Evolutionary conservation across 2,329 filamentous ascomycete genomes (phyloP), one percentile per base, ranked within the genome.

Genomic region (Penicillium sp.): DNA sequence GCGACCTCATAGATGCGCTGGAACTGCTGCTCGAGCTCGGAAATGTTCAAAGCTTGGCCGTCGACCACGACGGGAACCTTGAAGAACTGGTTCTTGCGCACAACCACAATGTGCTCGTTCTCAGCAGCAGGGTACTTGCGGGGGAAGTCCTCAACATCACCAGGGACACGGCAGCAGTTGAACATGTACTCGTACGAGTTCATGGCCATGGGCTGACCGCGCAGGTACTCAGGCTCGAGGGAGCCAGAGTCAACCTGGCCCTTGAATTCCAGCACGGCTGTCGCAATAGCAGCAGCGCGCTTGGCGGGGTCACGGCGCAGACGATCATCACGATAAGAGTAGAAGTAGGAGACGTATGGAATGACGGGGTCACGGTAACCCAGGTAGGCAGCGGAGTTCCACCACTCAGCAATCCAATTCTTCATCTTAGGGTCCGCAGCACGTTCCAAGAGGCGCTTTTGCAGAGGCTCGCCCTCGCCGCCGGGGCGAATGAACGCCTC

Each of bases 131-230:
- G 76, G 75, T 87, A 96, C 76, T 96, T 96, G 70, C 88, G 79
- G 9, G 89, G 88, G 68, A 90, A 85, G 70, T 99, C 94, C 31
- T 85, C 82, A 12, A 90, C 88, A 66, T 87, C 87, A 49, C 88
- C 88, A 28, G 93, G 87, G 38, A 97, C 86, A 63, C 94, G 87
- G 74, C 85, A 89, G 74, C 84, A 85, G 76, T 99, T 97, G 83
- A 99, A 99, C 94, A 99, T 99, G 84, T 87, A 97, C 78, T 96
- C 81, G 80, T 96, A 97, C 70, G 90, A 94, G 80, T 91, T 91
- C 94, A 99, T 99, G 74, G 92, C 94, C 69, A 97, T 93, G 54
- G 94, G 94, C 54, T 95, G 82, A 76, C 91, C 92, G 80, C 95
- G 95, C 91, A 99, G 96, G 78, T 96, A 97, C 76, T 99, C 94